phyloP scores from a whole-genome alignment of 176 grass and related monocot genomes.

The Chloris gayana region DNA sequence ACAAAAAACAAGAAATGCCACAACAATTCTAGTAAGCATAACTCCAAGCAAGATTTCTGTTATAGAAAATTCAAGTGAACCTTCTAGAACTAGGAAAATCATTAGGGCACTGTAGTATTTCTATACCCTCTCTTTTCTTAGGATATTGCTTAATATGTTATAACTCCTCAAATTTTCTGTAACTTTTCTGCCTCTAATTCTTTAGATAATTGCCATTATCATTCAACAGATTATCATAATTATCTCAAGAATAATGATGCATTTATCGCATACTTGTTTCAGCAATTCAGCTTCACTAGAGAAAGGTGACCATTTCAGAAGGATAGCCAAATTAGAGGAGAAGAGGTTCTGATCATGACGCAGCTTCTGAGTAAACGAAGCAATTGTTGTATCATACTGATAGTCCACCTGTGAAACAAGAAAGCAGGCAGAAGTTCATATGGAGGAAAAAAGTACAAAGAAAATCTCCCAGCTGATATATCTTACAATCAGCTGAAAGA shows the following conservation, averaged over 20 bases:
- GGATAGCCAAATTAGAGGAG: conserved; percentile 81
- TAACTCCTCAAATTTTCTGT: conserved; percentile 16
- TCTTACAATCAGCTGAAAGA: conserved; percentile 7
- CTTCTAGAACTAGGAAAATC: neutral
- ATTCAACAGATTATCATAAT: conserved; percentile 34
- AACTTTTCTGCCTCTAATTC: neutral
- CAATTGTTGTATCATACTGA: conserved; percentile 53
- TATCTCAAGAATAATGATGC: conserved; percentile 22
- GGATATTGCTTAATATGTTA: conserved; percentile 4
- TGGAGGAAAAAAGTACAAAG: conserved; percentile 17
- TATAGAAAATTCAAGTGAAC: conserved; percentile 17
- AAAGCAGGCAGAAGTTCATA: conserved; percentile 41
- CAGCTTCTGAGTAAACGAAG: conserved; percentile 69
- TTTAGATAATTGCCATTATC: conserved; percentile 33
- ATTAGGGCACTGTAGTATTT: too few relatives aligned
- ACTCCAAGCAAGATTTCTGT: neutral
- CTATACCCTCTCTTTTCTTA: conserved; percentile 15
- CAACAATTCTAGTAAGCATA: neutral
- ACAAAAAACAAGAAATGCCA: neutral
- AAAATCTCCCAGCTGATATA: conserved; percentile 28
- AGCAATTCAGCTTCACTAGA: conserved; percentile 76
- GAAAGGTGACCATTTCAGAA: conserved; percentile 97
- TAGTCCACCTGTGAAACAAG: conserved; percentile 82
- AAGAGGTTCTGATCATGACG: conserved; percentile 81
- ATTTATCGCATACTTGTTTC: conserved; percentile 65